Evolutionary conservation across 1,139 yeast genomes (phyloP), one percentile per base, ranked within the genome.

Genomic region (Candida sanyaensis): DNA sequence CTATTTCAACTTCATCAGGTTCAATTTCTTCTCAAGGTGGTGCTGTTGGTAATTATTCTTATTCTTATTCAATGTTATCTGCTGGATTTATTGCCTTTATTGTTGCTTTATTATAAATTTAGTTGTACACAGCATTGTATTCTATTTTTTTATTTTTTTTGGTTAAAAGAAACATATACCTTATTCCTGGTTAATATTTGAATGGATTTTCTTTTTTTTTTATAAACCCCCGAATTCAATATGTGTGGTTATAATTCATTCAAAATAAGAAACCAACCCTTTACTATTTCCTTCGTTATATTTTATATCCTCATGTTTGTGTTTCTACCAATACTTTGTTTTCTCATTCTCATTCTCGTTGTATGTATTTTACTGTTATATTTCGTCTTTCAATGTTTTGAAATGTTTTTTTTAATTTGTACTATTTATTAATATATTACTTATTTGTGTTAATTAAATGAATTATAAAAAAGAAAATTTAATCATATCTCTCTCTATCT

Each of bases 21-120:
- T 28, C 45, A 12, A 28, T 31, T n/a, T 23, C 42, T 6, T 37
- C 50, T 24, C 46, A 50, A 24, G 43, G 56, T 33, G 71, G 64
- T 40, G 80, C 71, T 45, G 67, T 67, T 70, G 64, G 53, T 12
- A 63, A 60, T 53, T 67, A 21, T 6, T 23, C 60, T 53, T 67
- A 21, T 6, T 23, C 71, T 56, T 62, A 59, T 36, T 60, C 67
- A 49, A 55, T 60, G 41, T 77, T 79, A 41, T 66, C 77, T 23
- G 68, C 78, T 48, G 84, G 84, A 57, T 59, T 78, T 46, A 63
- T 77, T 52, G 71, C 77, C 41, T 64, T 75, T 54, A 78, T 79
- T 55, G 78, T 80, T 48, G 71, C 80, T 54, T 63, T 78, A 50
- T 50, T 53, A 30, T 53, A 52, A 47, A 11, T 10, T 24, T 75